Evolutionary conservation across 768 basidiomycete genomes (phyloP), one percentile per base, ranked within the genome.

Genomic region (Pseudohyphozyma bogoriensis): DNA sequence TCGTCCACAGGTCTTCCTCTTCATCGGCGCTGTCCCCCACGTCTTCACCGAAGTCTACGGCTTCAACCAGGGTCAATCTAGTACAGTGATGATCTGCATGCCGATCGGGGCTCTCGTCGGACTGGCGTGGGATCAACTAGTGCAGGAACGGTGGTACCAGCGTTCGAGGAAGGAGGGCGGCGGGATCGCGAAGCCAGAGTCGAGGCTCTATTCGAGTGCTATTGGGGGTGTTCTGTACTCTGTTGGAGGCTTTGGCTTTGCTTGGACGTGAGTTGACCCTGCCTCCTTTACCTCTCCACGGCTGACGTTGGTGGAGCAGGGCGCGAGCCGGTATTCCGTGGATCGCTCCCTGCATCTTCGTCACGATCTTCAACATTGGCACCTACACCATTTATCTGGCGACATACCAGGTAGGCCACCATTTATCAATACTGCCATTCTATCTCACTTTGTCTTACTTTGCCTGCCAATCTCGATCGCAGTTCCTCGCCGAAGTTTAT

Each of bases 141-240:
- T 65, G 18, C 64, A 65, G 44, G 67, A 68, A 45, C 54, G 44
- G 1, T 28, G 63, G 24, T 62, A 61, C 44, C 60, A 50, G n/a
- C 28, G 47, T 8, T 58, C 67, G 3, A 20, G 66, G 29, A 18
- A 8, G 4, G 44, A 52, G 15, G 69, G 69, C 2, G 39, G 58
- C 32, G 69, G 69, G 12, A 46, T 58, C 29, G 69, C 69, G 1
- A 29, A 29, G 10, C 69, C 69, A 6, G 67, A 70, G 58, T 64
- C 29, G 7, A 53, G 69, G 4, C 60, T 70, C 3, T 68, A 68
- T 56, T 42, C 68, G 0, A 28, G 54, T 24, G 63, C 63, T 0
- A 32, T 15, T 16, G 46, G 46, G 1, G 46, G 46, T 1, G 16
- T 47, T 15, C 7, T 28, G 15, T 47, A 68, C 40, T 59, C 64